phyloP scores from a whole-genome alignment of 1,139 yeast species.

The Meyerozyma sp. region DNA sequence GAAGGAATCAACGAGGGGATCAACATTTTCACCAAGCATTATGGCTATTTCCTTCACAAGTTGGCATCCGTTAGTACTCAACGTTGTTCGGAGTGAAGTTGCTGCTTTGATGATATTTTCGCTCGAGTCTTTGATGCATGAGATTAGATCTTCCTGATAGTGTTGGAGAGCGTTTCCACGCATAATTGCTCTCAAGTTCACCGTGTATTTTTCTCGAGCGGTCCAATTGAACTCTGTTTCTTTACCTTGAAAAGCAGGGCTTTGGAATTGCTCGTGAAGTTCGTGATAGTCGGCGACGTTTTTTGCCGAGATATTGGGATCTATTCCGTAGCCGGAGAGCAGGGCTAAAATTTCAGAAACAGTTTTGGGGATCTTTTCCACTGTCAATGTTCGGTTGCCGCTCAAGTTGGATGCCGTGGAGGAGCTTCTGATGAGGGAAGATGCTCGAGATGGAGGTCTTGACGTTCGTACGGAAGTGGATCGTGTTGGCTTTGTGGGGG shows the following conservation, averaged over 20 bases:
- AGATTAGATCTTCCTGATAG: slow-evolving; percentile 38
- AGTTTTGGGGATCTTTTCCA: neutral
- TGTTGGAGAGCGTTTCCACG: slow-evolving; percentile 48
- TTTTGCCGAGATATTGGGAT: slow-evolving; percentile 16
- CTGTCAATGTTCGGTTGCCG: neutral
- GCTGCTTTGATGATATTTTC: slow-evolving; percentile 70
- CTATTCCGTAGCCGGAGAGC: slow-evolving; percentile 20
- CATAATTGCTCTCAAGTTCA: slow-evolving; percentile 52
- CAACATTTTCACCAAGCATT: slow-evolving; percentile 45
- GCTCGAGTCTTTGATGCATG: slow-evolving; percentile 36
- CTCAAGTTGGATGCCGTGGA: neutral
- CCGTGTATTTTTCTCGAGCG: slow-evolving; percentile 57
- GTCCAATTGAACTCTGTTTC: slow-evolving; percentile 92
- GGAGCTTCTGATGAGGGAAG: neutral
- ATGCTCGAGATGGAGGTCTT: neutral
- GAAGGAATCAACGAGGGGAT: slow-evolving; percentile 57
- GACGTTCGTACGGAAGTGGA: neutral
- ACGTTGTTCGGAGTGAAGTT: slow-evolving; percentile 75
- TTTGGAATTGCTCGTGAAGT: neutral
- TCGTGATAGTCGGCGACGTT: slow-evolving; percentile 8
- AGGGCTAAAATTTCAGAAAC: slow-evolving; percentile 1
- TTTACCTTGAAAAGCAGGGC: slow-evolving; percentile 55
- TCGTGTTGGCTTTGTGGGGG: neutral
- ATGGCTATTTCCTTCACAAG: slow-evolving; percentile 69
- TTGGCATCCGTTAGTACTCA: slow-evolving; percentile 72